Evolutionary conservation across 2,329 filamentous ascomycete genomes (phyloP).

Genomic region (Colletotrichum echinochloae): DNA sequence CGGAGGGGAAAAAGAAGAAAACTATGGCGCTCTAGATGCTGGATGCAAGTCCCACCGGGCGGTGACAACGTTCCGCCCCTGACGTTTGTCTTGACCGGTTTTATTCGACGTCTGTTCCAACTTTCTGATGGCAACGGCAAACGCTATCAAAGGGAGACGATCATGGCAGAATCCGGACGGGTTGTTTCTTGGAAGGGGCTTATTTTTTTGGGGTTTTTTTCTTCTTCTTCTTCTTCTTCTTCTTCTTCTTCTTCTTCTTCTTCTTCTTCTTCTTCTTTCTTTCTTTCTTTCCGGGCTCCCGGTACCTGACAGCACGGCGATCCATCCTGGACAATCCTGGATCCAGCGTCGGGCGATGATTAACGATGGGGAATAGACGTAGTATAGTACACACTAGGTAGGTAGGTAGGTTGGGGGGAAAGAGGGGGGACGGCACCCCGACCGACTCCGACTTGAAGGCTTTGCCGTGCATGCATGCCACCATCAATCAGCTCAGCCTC

Average conservation of each 20-base stretch:
- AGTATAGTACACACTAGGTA: no score
- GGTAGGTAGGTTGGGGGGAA: neutral
- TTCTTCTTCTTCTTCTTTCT: neutral
- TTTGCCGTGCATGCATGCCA: neutral
- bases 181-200: neutral
- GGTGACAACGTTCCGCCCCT: slow-evolving; percentile 10
- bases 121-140: neutral
- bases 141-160: neutral
- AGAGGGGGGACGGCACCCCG: no score
- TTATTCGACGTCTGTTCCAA: neutral
- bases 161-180: neutral
- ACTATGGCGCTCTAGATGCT: neutral
- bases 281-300: neutral
- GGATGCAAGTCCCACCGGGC: slow-evolving; percentile 1
- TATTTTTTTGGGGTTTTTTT: neutral
- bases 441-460: neutral
- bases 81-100: neutral
- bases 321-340: neutral
- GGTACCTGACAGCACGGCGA: neutral
- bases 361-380: neutral
- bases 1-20: neutral
- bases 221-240: neutral
- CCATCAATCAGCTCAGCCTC: neutral
- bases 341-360: neutral
- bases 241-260: neutral